These are phyloP conservation scores for Wickerhamiella siamensis DNA, from an alignment of 805 yeast species.

Conservation along the genomic window DNA sequence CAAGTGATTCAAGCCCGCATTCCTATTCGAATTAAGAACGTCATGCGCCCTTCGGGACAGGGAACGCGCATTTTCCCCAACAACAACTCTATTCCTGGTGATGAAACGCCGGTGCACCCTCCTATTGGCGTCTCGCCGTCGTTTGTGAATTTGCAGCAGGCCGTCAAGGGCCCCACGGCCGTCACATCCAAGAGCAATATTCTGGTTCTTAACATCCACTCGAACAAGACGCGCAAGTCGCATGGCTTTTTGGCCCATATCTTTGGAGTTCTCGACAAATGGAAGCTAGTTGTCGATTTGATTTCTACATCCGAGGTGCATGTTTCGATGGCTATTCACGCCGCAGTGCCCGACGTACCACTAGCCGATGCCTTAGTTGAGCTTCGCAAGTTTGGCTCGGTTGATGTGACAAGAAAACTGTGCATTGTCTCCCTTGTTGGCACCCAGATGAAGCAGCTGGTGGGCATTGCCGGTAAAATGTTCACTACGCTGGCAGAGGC, in stretches of 20 bases:
- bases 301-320: constrained; percentile 96
- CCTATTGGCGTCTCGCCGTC: constrained; percentile 45
- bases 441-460: constrained; percentile 88
- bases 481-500: constrained; percentile 88
- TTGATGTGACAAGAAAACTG: constrained; percentile 76
- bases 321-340: constrained; percentile 93
- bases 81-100: constrained; percentile 71
- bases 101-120: constrained; percentile 87
- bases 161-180: constrained; percentile 53
- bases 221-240: constrained; percentile 80
- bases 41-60: constrained; percentile 78
- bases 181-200: constrained; percentile 90
- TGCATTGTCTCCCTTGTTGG: constrained; percentile 92
- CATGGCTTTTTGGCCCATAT: constrained; percentile 92
- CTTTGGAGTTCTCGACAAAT: constrained; percentile 71
- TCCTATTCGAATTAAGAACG: constrained; percentile 94
- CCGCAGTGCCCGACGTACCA: constrained; percentile 40
- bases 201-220: constrained; percentile 82
- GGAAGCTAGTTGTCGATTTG: constrained; percentile 79
- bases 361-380: constrained; percentile 65
- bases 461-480: constrained; percentile 96
- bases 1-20: constrained; percentile 92
- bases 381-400: constrained; percentile 66
- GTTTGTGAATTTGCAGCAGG: constrained; percentile 35
- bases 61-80: constrained; percentile 95